These are phyloP conservation scores for Colletotrichum aenigma DNA, from an alignment of 2,329 filamentous ascomycete genomes.

Conservation along the genomic window DNA sequence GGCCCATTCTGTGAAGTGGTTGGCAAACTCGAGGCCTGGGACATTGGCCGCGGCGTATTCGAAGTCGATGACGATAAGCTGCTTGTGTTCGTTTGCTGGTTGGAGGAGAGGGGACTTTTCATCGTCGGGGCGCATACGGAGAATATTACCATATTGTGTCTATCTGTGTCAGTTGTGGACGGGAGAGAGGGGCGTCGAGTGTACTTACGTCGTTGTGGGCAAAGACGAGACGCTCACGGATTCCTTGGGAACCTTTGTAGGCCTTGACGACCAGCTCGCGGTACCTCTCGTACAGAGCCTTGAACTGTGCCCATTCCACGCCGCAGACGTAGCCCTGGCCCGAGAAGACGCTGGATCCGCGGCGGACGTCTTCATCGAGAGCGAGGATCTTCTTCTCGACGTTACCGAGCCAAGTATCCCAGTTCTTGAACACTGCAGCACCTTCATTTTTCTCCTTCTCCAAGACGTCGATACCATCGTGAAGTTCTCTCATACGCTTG, in stretches of 20 bases:
- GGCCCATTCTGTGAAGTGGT: slow-evolving; percentile 98
- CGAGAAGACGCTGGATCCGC: slow-evolving; percentile 31
- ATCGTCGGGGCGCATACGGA: slow-evolving; percentile 70
- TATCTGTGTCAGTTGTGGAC: slow-evolving; percentile 35
- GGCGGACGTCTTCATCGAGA: slow-evolving; percentile 61
- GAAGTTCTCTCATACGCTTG: slow-evolving; percentile 95
- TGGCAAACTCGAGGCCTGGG: slow-evolving; percentile 89
- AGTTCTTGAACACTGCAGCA: slow-evolving; percentile 87
- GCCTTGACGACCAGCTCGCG: slow-evolving; percentile 72
- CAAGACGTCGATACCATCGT: slow-evolving; percentile 89
- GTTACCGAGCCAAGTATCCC: slow-evolving; percentile 86
- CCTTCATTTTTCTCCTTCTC: slow-evolving; percentile 78
- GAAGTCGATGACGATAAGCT: slow-evolving; percentile 96
- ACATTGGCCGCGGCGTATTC: slow-evolving; percentile 94
- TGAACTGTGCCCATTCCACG: slow-evolving; percentile 81
- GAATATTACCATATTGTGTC: slow-evolving; percentile 98
- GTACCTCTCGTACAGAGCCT: slow-evolving; percentile 76
- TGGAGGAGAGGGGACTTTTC: slow-evolving; percentile 86
- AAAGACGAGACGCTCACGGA: slow-evolving; percentile 83
- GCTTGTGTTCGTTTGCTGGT: slow-evolving; percentile 92
- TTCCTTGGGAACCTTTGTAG: slow-evolving; percentile 69
- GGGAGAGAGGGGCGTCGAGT: background rate
- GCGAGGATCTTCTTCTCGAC: slow-evolving; percentile 63
- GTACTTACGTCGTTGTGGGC: slow-evolving; percentile 91
- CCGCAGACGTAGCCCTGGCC: slow-evolving; percentile 76